phyloP scores from a whole-genome alignment of 164 flowering plant genomes.

The Macadamia integrifolia region DNA sequence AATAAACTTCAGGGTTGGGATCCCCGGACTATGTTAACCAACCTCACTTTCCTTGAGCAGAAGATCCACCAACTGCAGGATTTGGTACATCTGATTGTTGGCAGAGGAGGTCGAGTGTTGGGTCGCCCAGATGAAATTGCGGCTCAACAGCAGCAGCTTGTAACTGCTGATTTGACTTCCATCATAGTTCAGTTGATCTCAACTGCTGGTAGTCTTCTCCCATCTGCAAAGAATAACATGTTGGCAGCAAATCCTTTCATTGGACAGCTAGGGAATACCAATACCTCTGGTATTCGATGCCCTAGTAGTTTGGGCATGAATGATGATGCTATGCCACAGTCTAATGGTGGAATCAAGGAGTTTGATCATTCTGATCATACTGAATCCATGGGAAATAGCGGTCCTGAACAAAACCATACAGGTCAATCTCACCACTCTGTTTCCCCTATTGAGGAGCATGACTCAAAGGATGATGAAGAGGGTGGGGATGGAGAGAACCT shows the following conservation, averaged over 20 bases:
- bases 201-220: conserved; percentile 87
- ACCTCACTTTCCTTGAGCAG: conserved; percentile 74
- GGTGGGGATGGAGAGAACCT: conserved; percentile 75
- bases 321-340: conserved; percentile 24
- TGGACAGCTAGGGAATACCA: conserved; percentile 28
- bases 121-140: conserved; percentile 40
- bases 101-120: conserved; percentile 29
- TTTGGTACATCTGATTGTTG: conserved; percentile 51
- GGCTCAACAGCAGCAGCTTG: conserved; percentile 78
- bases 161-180: conserved; percentile 80
- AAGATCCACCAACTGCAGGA: conserved; percentile 87
- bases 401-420: conserved; percentile 13
- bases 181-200: conserved; percentile 84
- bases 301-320: conserved; percentile 12
- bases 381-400: conserved; percentile 15
- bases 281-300: conserved; percentile 8
- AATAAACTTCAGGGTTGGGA: conserved; percentile 54
- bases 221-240: conserved; percentile 42
- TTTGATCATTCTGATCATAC: conserved; percentile 26
- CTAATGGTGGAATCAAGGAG: conserved; percentile 22
- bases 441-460: conserved; percentile 40
- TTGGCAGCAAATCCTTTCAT: conserved; percentile 25
- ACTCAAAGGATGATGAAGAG: conserved; percentile 75
- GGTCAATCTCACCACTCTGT: conserved; percentile 7
- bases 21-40: conserved; percentile 50